Base-by-base conservation (phyloP, 2,329 filamentous ascomycete genomes). In the Colletotrichum sp. region DNA sequence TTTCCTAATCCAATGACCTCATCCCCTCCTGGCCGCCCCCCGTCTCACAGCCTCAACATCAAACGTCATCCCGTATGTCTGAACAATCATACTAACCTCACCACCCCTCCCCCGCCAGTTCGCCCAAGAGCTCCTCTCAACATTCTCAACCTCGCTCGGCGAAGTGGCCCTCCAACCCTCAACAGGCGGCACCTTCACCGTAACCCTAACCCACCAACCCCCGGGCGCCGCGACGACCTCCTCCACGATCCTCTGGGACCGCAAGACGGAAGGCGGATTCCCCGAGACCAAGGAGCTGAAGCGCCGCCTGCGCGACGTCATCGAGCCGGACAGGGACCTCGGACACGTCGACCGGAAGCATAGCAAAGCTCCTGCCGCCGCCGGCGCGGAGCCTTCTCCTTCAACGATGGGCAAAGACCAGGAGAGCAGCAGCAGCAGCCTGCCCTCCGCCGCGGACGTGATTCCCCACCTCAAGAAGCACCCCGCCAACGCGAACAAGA, bases 221-320 rank as follows among this genome's bases (percentile, higher is more conserved):
- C 10, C 78, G 68, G 55, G 77, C 16, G 70, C 80, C 8, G 77
- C 79, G 8, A 78, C 83, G 16, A 83, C 85, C 3, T 80, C 87
- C 77, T 87, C 90, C 72, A 90, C 89, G 34, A 82, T 94, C 4
- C 87, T 99, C 36, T 99, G 97, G 97, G 95, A 99, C 87, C 91
- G 97, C 77, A 98, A 96, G 83, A 83, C 86, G 5, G 93, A 98
- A 82, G 95, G 95, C 34, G 96, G 97, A 0, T 99, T 99, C 85
- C 97, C 96, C 76, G 96, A 98, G 86, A 96, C 95, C 3, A 98
- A 98, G 85, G 93, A 96, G 79, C 89, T 98, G 59, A 98, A 99
- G 87, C 92, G 95, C 76, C 90, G 93, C 18, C 92, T 98, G 7
- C 89, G 96, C 74, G 95, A 98, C 86, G 89, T 95, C 68, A 93